Conservation (phyloP, 208 protist species). For the Trichomonas gallinae region DNA sequence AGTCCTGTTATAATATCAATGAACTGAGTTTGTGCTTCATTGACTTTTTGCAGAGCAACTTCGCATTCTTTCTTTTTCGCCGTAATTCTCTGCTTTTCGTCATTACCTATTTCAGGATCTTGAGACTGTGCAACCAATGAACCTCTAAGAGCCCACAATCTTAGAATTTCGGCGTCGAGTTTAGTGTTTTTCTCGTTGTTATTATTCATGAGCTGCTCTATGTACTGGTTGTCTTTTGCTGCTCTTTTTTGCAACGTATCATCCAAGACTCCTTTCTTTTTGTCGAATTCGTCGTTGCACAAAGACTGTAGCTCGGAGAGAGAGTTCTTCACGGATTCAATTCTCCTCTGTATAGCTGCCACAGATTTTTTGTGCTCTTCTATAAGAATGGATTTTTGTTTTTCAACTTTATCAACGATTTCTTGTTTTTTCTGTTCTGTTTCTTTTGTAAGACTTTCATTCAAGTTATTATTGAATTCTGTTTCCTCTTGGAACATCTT, state of each 20-base stretch:
- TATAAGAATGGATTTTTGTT: neutral
- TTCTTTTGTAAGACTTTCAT: neutral
- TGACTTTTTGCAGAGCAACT: neutral
- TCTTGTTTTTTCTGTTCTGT: neutral
- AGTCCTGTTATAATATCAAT: neutral
- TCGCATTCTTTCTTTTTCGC: neutral
- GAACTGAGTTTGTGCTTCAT: neutral
- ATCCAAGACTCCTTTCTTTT: neutral
- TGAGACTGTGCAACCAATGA: neutral
- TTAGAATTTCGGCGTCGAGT: neutral
- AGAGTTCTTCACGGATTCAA: neutral
- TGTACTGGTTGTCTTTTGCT: neutral
- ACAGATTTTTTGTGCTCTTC: neutral
- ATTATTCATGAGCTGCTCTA: neutral
- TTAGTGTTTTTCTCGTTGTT: neutral
- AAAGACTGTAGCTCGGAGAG: neutral
- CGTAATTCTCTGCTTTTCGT: neutral
- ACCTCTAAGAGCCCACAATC: neutral
- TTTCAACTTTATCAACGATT: neutral
- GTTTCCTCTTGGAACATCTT: neutral
- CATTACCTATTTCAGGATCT: neutral
- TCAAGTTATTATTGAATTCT: neutral
- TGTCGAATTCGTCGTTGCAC: neutral
- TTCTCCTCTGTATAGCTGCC: neutral
- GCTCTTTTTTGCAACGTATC: neutral